Evolutionary conservation across 23 red algal genomes (phyloP).

Genomic region (Gracilariopsis chorda): DNA sequence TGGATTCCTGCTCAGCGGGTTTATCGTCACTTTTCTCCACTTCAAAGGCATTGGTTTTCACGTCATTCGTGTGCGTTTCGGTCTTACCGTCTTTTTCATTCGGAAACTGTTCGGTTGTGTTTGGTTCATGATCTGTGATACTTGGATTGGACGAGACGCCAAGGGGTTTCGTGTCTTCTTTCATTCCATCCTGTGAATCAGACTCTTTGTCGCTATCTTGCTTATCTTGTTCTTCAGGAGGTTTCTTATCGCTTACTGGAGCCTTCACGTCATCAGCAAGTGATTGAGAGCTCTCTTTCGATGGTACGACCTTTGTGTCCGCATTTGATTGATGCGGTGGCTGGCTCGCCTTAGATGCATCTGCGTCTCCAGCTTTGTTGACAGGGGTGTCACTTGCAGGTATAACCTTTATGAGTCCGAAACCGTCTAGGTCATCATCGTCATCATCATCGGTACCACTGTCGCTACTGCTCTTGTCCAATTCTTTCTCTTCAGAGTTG

Average conservation of each 20-base stretch:
- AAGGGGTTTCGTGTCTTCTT: too few species aligned
- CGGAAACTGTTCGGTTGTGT: too few species aligned
- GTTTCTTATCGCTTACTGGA: not conserved
- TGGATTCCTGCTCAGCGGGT: too few species aligned
- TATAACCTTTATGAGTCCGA: slow-evolving; percentile 59
- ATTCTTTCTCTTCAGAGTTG: not conserved
- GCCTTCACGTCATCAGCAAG: not conserved
- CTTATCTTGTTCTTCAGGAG: not conserved
- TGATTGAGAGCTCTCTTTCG: not conserved
- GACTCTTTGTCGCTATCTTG: not conserved
- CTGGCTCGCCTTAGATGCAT: not conserved
- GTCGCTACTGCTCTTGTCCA: not conserved
- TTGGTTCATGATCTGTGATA: too few species aligned
- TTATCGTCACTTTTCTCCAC: too few species aligned
- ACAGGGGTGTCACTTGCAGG: slow-evolving; percentile 1
- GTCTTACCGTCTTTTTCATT: too few species aligned
- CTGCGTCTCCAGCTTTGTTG: not conserved
- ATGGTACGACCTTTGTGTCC: not conserved
- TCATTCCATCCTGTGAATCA: too few species aligned
- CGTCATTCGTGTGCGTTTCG: too few species aligned
- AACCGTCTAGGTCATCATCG: slow-evolving; percentile 45
- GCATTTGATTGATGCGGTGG: not conserved
- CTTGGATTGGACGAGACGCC: too few species aligned
- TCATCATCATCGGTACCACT: slow-evolving; percentile 24
- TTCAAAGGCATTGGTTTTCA: too few species aligned